phyloP scores from a whole-genome alignment of 1,139 yeast species.

The Lodderomyces theae region DNA sequence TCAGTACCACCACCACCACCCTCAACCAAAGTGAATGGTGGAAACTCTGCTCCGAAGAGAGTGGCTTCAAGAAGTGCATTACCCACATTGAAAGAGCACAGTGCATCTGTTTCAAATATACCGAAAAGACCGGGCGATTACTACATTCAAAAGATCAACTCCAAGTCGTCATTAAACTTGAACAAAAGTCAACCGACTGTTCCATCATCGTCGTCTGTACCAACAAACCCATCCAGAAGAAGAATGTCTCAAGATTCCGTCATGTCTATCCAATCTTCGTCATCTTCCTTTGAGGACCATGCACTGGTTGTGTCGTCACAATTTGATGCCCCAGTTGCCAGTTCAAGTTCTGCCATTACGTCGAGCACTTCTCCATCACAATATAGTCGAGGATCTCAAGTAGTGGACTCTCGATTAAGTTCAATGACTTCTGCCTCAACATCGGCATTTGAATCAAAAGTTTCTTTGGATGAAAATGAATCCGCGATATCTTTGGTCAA shows the following conservation, averaged over 20 bases:
- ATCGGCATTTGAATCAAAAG: conserved; percentile 2
- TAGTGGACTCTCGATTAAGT: conserved; percentile 34
- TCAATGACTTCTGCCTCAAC: conserved; percentile 27
- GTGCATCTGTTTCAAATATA: conserved; percentile 1
- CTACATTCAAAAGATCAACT: conserved; percentile 32
- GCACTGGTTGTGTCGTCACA: conserved; percentile 36
- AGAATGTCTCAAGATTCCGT: conserved; percentile 40
- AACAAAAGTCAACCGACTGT: conserved; percentile 6
- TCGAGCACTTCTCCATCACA: conserved; percentile 1
- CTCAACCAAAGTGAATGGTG: conserved; percentile 5
- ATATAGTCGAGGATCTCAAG: not conserved
- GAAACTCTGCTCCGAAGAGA: conserved; percentile 22
- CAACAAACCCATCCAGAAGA: conserved; percentile 16
- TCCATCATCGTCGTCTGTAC: conserved; percentile 4
- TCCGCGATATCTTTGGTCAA: conserved; percentile 2
- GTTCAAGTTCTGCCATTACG: conserved; percentile 3
- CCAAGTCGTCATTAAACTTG: conserved; percentile 9
- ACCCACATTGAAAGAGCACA: conserved; percentile 20
- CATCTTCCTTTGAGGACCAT: conserved; percentile 32
- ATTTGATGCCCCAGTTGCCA: conserved; percentile 23
- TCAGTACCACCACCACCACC: conserved; percentile 9
- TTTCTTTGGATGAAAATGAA: not conserved
- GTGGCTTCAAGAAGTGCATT: conserved; percentile 29
- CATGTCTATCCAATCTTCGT: conserved; percentile 32
- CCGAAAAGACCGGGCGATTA: conserved; percentile 46